Conservation (phyloP, 805 yeast species). For the Candida ulmi region DNA sequence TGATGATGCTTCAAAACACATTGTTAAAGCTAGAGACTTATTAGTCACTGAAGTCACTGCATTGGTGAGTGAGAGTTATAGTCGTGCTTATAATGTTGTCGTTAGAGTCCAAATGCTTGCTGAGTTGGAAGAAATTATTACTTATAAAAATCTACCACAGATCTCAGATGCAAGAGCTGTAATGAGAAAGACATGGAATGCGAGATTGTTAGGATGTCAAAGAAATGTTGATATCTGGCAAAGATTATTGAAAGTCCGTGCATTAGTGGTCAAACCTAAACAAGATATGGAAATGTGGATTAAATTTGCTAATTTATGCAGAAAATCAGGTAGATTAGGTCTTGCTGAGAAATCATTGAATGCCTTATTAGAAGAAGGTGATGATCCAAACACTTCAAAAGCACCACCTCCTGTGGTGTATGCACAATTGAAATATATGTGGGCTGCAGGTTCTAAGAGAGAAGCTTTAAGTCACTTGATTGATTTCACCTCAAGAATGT, state of each 20-base stretch:
- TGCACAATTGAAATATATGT: slow-evolving; percentile 93
- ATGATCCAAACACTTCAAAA: slow-evolving; percentile 53
- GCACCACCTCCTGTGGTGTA: slow-evolving; percentile 97
- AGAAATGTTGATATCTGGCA: slow-evolving; percentile 99
- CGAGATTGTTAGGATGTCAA: slow-evolving; percentile 88
- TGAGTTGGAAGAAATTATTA: slow-evolving; percentile 90
- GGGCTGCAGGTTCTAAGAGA: slow-evolving; percentile 88
- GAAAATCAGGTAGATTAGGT: slow-evolving; percentile 89
- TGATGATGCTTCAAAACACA: slow-evolving; percentile 73
- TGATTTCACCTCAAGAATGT: slow-evolving; percentile 87
- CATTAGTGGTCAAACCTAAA: slow-evolving; percentile 88
- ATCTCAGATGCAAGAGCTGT: slow-evolving; percentile 72
- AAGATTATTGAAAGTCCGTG: slow-evolving; percentile 86
- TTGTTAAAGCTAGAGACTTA: slow-evolving; percentile 79
- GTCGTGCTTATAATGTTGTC: slow-evolving; percentile 93
- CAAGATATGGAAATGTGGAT: slow-evolving; percentile 98
- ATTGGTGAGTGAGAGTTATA: slow-evolving; percentile 89
- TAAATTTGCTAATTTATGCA: slow-evolving; percentile 91
- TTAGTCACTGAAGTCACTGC: slow-evolving; percentile 93
- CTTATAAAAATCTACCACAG: slow-evolving; percentile 79
- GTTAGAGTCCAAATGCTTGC: slow-evolving; percentile 97
- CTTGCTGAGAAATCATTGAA: slow-evolving; percentile 90
- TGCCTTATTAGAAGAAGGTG: slow-evolving; percentile 66
- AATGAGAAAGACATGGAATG: slow-evolving; percentile 91
- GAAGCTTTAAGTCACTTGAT: slow-evolving; percentile 84